Base-by-base conservation (phyloP, 441 rosid species). In the Erodium trifolium region DNA sequence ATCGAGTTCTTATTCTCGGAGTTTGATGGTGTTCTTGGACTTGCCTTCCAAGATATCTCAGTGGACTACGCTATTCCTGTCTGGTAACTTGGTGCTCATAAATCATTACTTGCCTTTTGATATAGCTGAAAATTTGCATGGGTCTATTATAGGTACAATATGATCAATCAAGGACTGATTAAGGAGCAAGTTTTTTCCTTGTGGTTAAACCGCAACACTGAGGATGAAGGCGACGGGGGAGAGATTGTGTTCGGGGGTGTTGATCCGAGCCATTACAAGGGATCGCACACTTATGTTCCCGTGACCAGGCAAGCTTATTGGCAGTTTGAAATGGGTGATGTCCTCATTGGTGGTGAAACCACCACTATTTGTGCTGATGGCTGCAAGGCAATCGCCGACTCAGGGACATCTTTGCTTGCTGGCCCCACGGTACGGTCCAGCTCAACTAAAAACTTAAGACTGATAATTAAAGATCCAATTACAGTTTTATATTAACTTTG, bases 281-380 rank as follows among this genome's bases (percentile, higher is more conserved):
- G 96, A 39, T 80, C 84, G 68, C 96, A 91, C 73, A 82, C 86
- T 4, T 86, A 81, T 69, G 92, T 91, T 65, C 92, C 89, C 8
- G 81, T 91, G 51, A 86, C 88, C 16, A 63, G 39, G 67, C 84
- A 86, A 71, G 93, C 91, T 67, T 91, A 87, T 65, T 92, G 97
- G 97, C 94, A 89, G 96, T 89, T 91, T 69, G 64, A 81, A 1
- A 80, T 91, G 93, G 96, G 88, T 7, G 91, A 91, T 72, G 70
- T 91, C 73, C 79, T 85, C 7, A 76, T 91, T 3, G 84, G 75
- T 35, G 73, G 77, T 67, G 71, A 43, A 68, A 86, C 96, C 41
- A 82, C 96, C 65, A 92, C 93, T 85, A 62, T 82, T 39, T 89
- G 96, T 66, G 75, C 67, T 4, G 74, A 69, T 35, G 89, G 96